phyloP scores from a whole-genome alignment of 108 stramenopile genomes.

The Cyclotella atomus region DNA sequence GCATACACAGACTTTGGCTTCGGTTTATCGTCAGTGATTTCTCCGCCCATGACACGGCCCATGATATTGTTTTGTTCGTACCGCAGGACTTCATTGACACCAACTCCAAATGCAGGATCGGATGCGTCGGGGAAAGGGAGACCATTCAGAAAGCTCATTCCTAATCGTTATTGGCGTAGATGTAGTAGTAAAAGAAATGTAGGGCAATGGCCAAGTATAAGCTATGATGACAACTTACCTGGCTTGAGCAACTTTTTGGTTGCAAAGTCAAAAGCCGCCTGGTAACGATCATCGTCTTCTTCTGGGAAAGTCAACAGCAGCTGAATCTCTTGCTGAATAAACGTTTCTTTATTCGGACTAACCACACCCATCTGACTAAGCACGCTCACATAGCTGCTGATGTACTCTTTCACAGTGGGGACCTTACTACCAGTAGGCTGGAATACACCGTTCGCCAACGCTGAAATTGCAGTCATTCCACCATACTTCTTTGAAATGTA shows the following conservation, averaged over 20 bases:
- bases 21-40: constrained; percentile 74
- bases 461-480: constrained; percentile 46
- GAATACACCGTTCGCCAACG: constrained; percentile 18
- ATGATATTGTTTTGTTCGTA: constrained; percentile 71
- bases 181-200: neutral
- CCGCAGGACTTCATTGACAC: constrained; percentile 52
- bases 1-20: constrained; percentile 75
- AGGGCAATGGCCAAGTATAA: constrained; percentile 13
- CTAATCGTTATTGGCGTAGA: too few relatives aligned
- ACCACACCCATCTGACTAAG: constrained; percentile 27
- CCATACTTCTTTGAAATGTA: constrained; percentile 41
- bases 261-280: constrained; percentile 63
- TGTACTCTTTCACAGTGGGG: constrained; percentile 26
- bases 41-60: constrained; percentile 51
- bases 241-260: constrained; percentile 41
- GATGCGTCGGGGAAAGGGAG: constrained; percentile 63
- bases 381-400: constrained; percentile 21
- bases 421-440: neutral
- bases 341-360: neutral
- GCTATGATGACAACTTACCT: neutral
- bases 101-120: constrained; percentile 37
- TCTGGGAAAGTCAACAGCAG: constrained; percentile 14
- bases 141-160: constrained; percentile 89
- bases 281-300: constrained; percentile 34
- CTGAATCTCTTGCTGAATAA: constrained; percentile 37